These are phyloP conservation scores for Fragilaria crotonensis DNA, from an alignment of 108 stramenopile species.

Conservation along the genomic window DNA sequence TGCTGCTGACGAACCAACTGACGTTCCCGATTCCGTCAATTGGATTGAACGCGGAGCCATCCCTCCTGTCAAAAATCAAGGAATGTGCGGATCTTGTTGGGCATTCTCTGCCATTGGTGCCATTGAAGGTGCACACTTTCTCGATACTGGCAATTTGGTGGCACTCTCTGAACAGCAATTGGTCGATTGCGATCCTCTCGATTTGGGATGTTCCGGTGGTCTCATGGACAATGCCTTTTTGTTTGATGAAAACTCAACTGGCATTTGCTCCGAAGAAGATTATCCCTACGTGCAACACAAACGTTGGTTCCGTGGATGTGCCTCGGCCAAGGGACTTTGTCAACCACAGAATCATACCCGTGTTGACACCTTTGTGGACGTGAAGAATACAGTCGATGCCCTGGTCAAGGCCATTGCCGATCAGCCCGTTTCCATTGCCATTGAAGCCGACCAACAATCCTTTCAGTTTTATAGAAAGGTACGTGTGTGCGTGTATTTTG, in stretches of 20 bases:
- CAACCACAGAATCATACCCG: constrained; percentile 39
- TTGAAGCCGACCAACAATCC: constrained; percentile 37
- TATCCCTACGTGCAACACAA: constrained; percentile 71
- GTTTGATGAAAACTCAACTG: constrained; percentile 58
- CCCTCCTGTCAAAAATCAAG: constrained; percentile 86
- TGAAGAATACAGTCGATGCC: constrained; percentile 39
- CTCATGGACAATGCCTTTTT: constrained; percentile 87
- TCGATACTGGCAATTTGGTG: constrained; percentile 60
- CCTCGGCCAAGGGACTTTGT: constrained; percentile 31
- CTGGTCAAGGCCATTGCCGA: constrained; percentile 51
- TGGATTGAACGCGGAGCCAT: constrained; percentile 73
- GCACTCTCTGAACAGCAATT: constrained; percentile 85
- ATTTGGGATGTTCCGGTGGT: constrained; percentile 83
- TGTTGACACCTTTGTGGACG: constrained; percentile 64
- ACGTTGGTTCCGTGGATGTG: constrained; percentile 33
- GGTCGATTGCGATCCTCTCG: constrained; percentile 76
- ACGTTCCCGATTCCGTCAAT: constrained; percentile 50
- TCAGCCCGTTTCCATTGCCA: constrained; percentile 66
- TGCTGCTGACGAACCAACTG: neutral
- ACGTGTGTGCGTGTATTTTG: constrained; percentile 68
- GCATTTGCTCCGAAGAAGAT: constrained; percentile 76
- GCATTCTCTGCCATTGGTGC: constrained; percentile 86
- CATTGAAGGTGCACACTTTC: constrained; percentile 80
- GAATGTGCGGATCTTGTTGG: constrained; percentile 88
- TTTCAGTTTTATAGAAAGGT: constrained; percentile 89